phyloP scores from a whole-genome alignment of 345 rosid genomes.

The Melaleuca quinquenervia region DNA sequence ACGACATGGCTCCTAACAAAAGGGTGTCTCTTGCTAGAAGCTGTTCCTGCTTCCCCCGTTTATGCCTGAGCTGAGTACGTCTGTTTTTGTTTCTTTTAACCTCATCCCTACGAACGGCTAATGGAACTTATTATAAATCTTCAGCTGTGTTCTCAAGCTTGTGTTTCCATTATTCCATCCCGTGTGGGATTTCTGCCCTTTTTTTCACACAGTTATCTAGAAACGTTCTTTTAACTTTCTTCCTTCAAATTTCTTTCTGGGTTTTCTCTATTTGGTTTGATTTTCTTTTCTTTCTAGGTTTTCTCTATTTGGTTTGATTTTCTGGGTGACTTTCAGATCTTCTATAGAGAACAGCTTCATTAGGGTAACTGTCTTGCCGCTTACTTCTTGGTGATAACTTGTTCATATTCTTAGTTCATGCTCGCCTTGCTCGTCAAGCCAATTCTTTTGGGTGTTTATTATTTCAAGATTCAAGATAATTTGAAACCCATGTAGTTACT shows the following conservation, averaged over 20 bases:
- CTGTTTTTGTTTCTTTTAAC: background rate
- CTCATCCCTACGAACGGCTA: background rate
- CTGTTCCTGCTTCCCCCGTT: constrained; percentile 1
- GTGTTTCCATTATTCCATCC: background rate
- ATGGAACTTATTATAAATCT: background rate
- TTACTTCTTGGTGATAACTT: background rate
- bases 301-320: background rate
- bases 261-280: background rate
- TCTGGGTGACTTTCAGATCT: background rate
- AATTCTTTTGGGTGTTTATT: background rate
- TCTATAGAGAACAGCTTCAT: background rate
- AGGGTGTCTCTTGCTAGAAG: constrained; percentile 38
- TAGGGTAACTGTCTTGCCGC: background rate
- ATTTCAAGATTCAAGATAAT: background rate
- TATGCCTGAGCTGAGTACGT: background rate
- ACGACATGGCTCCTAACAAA: constrained; percentile 52
- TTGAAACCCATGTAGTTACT: background rate
- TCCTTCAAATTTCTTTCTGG: background rate
- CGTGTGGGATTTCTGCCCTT: background rate
- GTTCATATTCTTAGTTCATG: background rate
- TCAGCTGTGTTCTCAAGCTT: background rate
- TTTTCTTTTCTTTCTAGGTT: background rate
- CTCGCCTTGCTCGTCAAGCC: background rate
- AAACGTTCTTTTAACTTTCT: background rate
- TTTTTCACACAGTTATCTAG: background rate